Percentiles rank a stretch among this genome's conserved stretches.
phyloP scores from a whole-genome alignment of 768 basidiomycete genomes.

The Lentinula guzmanii region DNA sequence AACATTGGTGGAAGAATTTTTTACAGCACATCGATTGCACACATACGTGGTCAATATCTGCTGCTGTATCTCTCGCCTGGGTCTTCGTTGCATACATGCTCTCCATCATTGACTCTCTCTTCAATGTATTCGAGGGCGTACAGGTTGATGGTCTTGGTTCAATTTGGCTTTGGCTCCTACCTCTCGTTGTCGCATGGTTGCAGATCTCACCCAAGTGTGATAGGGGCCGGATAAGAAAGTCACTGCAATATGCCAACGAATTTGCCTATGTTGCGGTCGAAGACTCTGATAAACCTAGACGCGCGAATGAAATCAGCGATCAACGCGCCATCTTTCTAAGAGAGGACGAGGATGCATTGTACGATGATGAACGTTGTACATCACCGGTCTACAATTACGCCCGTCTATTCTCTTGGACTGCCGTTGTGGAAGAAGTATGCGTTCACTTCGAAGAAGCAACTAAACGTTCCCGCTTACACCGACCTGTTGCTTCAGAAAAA shows the following conservation, averaged over 20 bases:
- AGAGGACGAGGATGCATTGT: conserved; percentile 1
- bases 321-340: conserved; percentile 1
- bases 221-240: conserved; percentile 19
- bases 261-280: conserved; percentile 15
- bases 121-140: conserved; percentile 4
- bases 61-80: conserved; percentile 34
- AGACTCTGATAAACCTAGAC: conserved; percentile 7
- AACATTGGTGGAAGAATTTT: conserved; percentile 34
- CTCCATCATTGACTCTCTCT: conserved; percentile 29
- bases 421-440: conserved; percentile 12
- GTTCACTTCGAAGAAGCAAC: conserved; percentile 7
- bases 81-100: conserved; percentile 36
- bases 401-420: conserved; percentile 13
- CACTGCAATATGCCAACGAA: conserved; percentile 22
- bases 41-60: conserved; percentile 33
- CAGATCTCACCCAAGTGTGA: conserved; percentile 34
- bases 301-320: neutral
- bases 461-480: conserved; percentile 3
- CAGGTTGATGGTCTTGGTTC: conserved; percentile 29
- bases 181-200: conserved; percentile 34
- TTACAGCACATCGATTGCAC: conserved; percentile 25
- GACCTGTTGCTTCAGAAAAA: conserved; percentile 8
- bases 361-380: conserved; percentile 13
- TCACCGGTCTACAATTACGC: conserved; percentile 18
- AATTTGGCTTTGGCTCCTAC: conserved; percentile 38